Evolutionary conservation across 176 grass and related monocot species (phyloP).

Genomic region (Eragrostis curvula): DNA sequence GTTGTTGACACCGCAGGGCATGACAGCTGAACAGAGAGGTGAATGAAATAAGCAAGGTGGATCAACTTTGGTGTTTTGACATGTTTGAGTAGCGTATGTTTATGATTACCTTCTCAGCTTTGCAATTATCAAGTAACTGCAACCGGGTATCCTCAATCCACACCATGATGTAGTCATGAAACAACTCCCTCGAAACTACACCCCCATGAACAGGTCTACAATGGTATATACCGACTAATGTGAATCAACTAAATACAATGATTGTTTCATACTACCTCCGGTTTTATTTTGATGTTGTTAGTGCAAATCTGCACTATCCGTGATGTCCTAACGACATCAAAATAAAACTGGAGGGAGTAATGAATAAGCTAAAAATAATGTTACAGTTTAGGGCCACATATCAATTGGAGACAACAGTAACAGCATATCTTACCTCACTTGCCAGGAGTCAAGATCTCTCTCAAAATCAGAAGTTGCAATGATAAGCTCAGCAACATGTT

Average conservation of each 20-base stretch:
- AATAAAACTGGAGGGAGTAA: too few species aligned
- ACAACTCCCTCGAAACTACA: constrained; percentile 87
- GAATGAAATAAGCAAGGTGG: constrained; percentile 35
- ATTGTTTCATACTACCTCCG: constrained; percentile 24
- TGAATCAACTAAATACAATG: constrained; percentile 24
- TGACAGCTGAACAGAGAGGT: constrained; percentile 59
- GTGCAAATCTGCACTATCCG: too few species aligned
- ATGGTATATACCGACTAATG: constrained; percentile 26
- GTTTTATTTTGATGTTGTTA: too few species aligned
- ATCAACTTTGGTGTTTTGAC: constrained; percentile 27
- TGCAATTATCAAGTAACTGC: constrained; percentile 93
- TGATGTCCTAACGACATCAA: too few species aligned
- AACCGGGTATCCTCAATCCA: constrained; percentile 93
- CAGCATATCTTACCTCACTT: constrained; percentile 68
- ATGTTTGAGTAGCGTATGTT: constrained; percentile 9
- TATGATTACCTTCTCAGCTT: constrained; percentile 70
- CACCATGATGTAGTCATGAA: constrained; percentile 86
- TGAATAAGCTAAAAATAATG: not conserved
- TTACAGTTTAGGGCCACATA: constrained; percentile 5
- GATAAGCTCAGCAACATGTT: constrained; percentile 85
- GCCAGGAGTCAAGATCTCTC: constrained; percentile 86
- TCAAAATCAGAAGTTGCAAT: constrained; percentile 88
- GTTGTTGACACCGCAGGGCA: constrained; percentile 59
- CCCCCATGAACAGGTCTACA: constrained; percentile 80
- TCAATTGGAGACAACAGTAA: constrained; percentile 22